phyloP scores from a whole-genome alignment of 176 grass and related monocot genomes.

The Pontederia crassipes region DNA sequence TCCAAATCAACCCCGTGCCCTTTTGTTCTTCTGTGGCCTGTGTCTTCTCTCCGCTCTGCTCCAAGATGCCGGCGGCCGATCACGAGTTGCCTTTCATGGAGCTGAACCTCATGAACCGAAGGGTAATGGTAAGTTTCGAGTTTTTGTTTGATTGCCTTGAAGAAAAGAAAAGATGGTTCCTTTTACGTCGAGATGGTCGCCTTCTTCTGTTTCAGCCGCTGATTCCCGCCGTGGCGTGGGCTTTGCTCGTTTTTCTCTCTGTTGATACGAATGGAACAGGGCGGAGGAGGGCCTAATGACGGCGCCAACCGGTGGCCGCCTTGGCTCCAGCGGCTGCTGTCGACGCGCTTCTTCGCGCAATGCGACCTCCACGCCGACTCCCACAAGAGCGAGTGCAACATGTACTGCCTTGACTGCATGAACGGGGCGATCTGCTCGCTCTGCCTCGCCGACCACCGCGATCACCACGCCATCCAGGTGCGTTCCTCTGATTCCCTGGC shows the following conservation, averaged over 20 bases:
- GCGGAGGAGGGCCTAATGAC: constrained; percentile 7
- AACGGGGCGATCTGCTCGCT: constrained; percentile 89
- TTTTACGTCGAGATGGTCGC: too few species aligned
- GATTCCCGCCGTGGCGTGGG: background rate
- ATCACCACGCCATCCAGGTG: constrained; percentile 86
- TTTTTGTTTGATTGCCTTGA: too few species aligned
- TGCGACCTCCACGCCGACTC: constrained; percentile 84
- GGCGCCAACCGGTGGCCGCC: constrained; percentile 68
- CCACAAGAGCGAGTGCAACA: constrained; percentile 99
- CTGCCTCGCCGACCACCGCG: constrained; percentile 72
- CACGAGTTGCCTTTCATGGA: too few species aligned
- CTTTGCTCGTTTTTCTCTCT: background rate
- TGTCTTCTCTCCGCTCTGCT: too few species aligned
- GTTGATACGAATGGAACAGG: constrained; percentile 7
- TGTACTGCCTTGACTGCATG: constrained; percentile 98
- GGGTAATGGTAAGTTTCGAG: too few species aligned
- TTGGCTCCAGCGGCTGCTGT: constrained; percentile 87
- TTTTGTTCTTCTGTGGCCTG: too few species aligned
- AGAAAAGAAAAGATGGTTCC: too few species aligned
- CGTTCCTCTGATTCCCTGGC: background rate
- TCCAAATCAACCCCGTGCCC: too few species aligned
- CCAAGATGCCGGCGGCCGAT: too few species aligned
- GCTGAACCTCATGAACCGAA: too few species aligned
- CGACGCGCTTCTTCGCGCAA: constrained; percentile 85
- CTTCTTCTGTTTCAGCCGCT: background rate